These are phyloP conservation scores for Tylopilus subfusipes DNA, from an alignment of 768 basidiomycete genomes.

Conservation along the genomic window DNA sequence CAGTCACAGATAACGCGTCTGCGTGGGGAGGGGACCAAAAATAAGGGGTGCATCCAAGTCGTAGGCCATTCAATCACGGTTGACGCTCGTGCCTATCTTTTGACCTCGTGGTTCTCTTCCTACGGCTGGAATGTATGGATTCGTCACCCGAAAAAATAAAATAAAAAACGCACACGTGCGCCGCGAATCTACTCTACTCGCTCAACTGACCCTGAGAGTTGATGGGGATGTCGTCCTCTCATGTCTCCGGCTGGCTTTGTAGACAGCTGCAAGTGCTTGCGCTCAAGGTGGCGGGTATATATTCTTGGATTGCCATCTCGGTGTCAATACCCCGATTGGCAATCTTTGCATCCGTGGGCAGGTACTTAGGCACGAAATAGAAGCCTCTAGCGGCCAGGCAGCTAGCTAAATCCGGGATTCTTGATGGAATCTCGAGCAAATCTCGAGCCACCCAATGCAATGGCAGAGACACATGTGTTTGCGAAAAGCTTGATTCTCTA, in stretches of 20 bases:
- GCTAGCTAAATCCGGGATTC: background rate
- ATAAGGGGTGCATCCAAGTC: background rate
- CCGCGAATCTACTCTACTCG: background rate
- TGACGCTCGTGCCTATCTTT: conserved; percentile 2
- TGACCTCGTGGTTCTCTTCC: background rate
- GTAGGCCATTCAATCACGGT: background rate
- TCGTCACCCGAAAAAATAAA: conserved; percentile 5
- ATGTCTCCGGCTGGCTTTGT: background rate
- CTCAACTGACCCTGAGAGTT: background rate
- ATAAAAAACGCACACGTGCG: no score
- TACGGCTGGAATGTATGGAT: background rate
- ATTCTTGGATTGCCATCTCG: background rate
- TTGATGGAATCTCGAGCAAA: background rate
- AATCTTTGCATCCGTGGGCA: background rate
- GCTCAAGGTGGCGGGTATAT: background rate
- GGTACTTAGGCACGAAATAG: background rate
- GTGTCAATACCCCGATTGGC: background rate
- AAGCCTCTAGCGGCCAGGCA: background rate
- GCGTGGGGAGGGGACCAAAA: background rate
- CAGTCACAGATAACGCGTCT: background rate
- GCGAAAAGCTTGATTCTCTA: background rate
- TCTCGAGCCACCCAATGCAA: no score
- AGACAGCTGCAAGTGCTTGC: background rate
- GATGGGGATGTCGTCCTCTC: background rate
- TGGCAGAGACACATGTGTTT: background rate